Percentiles rank a stretch among this genome's conserved stretches.
phyloP scores from a whole-genome alignment of 2,329 filamentous ascomycete genomes.

The Chaetoscypha palmicola region DNA sequence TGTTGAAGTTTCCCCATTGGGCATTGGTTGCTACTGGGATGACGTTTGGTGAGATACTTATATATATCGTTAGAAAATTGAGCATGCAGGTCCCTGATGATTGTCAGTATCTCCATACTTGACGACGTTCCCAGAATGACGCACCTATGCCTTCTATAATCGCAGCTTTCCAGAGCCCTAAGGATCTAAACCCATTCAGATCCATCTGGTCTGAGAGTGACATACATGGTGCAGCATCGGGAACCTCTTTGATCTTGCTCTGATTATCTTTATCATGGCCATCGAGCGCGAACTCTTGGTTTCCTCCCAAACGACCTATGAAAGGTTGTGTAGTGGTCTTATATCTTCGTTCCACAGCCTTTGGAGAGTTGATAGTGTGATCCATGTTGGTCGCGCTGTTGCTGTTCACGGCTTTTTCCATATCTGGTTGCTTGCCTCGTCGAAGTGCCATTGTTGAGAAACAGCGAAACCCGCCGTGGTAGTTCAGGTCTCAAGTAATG shows the following conservation, averaged over 20 bases:
- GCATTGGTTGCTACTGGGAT: conserved; percentile 2
- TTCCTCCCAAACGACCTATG: conserved; percentile 33
- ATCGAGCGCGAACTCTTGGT: conserved; percentile 32
- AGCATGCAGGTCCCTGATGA: conserved; percentile 5
- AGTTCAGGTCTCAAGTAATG: too few species aligned
- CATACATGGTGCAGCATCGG: conserved; percentile 38
- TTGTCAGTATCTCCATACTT: not conserved
- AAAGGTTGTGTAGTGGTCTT: conserved; percentile 19
- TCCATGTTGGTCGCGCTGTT: not conserved
- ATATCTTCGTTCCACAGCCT: too few species aligned
- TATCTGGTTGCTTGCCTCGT: not conserved
- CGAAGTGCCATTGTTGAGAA: too few species aligned
- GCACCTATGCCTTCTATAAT: conserved; percentile 35
- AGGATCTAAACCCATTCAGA: conserved; percentile 30
- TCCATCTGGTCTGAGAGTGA: conserved; percentile 32
- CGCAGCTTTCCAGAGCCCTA: conserved; percentile 36
- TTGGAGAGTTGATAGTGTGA: not conserved
- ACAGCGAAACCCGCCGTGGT: too few species aligned
- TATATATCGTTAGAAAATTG: conserved; percentile 9
- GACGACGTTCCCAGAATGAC: not conserved
- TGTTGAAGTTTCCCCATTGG: conserved; percentile 10
- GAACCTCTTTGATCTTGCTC: conserved; percentile 28
- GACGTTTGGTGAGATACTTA: not conserved
- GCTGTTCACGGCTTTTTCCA: not conserved
- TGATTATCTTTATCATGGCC: conserved; percentile 21